Base-by-base conservation (phyloP, 805 yeast genomes). In the Kuraishia borneana region DNA sequence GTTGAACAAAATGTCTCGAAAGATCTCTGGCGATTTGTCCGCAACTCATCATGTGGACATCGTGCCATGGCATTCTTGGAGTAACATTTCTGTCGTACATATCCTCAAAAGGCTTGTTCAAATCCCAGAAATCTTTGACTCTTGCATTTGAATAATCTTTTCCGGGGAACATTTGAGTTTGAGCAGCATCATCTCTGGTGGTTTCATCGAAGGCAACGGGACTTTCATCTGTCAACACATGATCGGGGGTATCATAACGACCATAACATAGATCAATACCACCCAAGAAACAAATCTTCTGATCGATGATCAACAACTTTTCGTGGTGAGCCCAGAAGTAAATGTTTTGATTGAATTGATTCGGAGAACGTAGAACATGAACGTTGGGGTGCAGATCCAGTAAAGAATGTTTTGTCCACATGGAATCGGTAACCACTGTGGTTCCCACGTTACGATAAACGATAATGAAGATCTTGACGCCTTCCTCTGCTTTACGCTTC, bases 61-160 rank as follows among this genome's bases (percentile, higher is more conserved):
- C 99, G 56, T 92, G 99, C 99, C 98, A 92, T 7, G 98, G 98
- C 99, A 92, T 92, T 46, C 99, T 72, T 2, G 98, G 97, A 16
- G 73, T 68, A 14, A 54, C 54, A 12, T 69, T 63, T 39, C 99
- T 70, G 54, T 92, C 94, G 50, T 85, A 85, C 92, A 89, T 81
- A 17, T 84, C 83, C 33, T 84, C 94, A 48, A 78, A 85, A 2
- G 98, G 97, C 44, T 76, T 74, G 42, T 87, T 84, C 38, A 92
- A 65, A 3, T 69, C 78, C 48, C 54, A 70, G 52, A 92, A 92
- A 53, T 92, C 99, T 47, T 80, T 79, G 12, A 83, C 85, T 42
- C 98, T 70, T 3, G 98, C 95, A 53, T 92, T 92, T 0, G 97
- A 88, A 53, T 92, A 92, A 57, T 92, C 99, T 48, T 92, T 92